A percentile compares a stretch with the other conserved stretches of the same genome.
phyloP scores from a whole-genome alignment of 179 eudicot genomes.

The Pouteria campechiana region DNA sequence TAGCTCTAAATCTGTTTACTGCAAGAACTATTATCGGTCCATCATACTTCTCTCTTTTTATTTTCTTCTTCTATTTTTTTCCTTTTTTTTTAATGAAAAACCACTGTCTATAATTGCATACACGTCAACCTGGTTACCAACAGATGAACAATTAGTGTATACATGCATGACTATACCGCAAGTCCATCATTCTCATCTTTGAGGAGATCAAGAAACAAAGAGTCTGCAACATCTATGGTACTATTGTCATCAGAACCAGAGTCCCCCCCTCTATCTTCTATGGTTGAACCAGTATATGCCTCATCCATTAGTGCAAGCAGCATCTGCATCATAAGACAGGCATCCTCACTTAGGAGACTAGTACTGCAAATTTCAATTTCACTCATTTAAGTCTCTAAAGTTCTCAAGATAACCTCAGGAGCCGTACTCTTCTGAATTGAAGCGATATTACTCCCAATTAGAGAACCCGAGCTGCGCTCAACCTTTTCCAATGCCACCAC shows the following conservation, averaged over 20 bases:
- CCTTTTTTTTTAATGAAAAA: too few relatives aligned
- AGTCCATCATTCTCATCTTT: conserved; percentile 99
- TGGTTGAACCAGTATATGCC: conserved; percentile 98
- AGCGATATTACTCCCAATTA: conserved; percentile 90
- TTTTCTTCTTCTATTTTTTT: too few relatives aligned
- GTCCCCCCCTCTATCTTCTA: conserved; percentile 93
- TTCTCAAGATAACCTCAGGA: conserved; percentile 62
- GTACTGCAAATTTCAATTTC: conserved; percentile 1
- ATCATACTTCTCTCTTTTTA: too few relatives aligned
- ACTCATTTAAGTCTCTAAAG: neutral
- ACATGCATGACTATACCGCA: conserved; percentile 73
- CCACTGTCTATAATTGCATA: too few relatives aligned
- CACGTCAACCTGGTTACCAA: too few relatives aligned
- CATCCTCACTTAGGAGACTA: conserved; percentile 7
- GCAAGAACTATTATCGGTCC: too few relatives aligned
- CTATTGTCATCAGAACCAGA: conserved; percentile 90
- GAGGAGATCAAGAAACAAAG: conserved; percentile 87
- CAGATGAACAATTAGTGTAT: too few relatives aligned
- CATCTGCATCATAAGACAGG: conserved; percentile 52
- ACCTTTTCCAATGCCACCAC: conserved; percentile 95
- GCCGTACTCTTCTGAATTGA: conserved; percentile 89
- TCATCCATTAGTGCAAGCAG: conserved; percentile 97
- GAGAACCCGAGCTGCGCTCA: conserved; percentile 81
- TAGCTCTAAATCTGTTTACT: too few relatives aligned
- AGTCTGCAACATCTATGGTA: conserved; percentile 76